phyloP scores from a whole-genome alignment of 192 early-diverging fungal species.

The Coemansia sp. region DNA sequence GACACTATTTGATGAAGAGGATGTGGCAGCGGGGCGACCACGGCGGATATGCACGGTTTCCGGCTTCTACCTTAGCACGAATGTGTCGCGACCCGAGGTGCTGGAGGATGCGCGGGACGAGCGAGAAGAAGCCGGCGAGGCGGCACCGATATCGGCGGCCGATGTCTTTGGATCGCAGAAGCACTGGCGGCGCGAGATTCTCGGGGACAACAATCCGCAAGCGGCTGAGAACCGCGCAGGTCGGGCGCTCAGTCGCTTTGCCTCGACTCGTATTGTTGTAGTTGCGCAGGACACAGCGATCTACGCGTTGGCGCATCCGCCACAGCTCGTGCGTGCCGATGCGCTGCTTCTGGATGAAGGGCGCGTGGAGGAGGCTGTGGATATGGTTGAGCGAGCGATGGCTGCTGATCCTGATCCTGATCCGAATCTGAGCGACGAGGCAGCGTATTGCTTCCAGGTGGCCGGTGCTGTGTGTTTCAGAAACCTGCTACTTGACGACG shows the following conservation, averaged over 20 bases:
- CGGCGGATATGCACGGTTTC: conserved; percentile 21
- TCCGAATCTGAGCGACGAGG: conserved; percentile 12
- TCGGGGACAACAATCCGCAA: conserved; percentile 11
- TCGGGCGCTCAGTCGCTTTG: conserved; percentile 24
- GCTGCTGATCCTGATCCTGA: not conserved
- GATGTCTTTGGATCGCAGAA: conserved; percentile 7
- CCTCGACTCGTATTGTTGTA: conserved; percentile 4
- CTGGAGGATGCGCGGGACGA: conserved; percentile 33
- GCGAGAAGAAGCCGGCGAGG: not conserved
- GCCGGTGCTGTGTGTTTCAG: conserved; percentile 32
- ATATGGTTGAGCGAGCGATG: conserved; percentile 22
- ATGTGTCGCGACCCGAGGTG: conserved; percentile 22
- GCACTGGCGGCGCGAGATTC: conserved; percentile 21
- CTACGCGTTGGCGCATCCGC: conserved; percentile 21
- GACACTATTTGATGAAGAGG: conserved; percentile 13
- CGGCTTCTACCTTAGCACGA: conserved; percentile 9
- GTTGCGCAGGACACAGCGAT: conserved; percentile 20
- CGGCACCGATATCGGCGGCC: not conserved
- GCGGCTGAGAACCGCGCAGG: not conserved
- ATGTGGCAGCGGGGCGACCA: conserved; percentile 8
- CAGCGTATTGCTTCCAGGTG: conserved; percentile 40
- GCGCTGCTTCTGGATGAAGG: conserved; percentile 19
- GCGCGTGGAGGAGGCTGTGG: conserved; percentile 42
- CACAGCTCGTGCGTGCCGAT: conserved; percentile 20
- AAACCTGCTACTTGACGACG: conserved; percentile 41